Evolutionary conservation across 2,329 filamentous ascomycete genomes (phyloP), one percentile per base, ranked within the genome.

Genomic region (Berkeleyomyces basicola): DNA sequence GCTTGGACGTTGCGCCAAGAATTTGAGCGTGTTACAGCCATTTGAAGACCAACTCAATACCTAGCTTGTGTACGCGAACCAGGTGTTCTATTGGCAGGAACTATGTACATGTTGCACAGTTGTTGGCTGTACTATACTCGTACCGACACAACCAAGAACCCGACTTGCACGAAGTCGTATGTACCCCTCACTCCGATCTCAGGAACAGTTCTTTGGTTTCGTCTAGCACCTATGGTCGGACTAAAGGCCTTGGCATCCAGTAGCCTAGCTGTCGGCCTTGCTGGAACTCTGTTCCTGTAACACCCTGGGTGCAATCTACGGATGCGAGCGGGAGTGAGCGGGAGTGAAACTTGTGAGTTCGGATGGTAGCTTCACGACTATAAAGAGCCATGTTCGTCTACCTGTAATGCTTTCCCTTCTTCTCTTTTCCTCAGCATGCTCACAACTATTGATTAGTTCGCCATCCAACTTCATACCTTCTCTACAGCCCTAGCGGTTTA

Each of bases 401-500:
- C 58, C 10, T 31, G 4, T 47, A n/a, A n/a, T 16, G 4, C 16
- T 16, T 7, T 11, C 10, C n/a, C 2, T n/a, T 40, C 2, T 37
- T 7, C n/a, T 49, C 16, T 58, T 60, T 16, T 49, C 14, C 14
- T 60, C 57, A 44, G 1, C 57, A 44, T 0, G 31, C 43, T 44
- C 58, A 49, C 43, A 9, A 49, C 40, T 44, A 59, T 59, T 44
- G 46, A 36, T 47, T 53, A 33, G 16, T 36, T 55, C 60, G n/a
- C 60, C 33, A 14, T 46, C 49, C 46, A 61, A 61, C 39, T n/a
- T 16, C 47, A 43, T 40, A n/a, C 9, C 16, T 44, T 42, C 40
- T n/a, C 37, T 49, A 39, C 60, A 61, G 49, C 47, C 60, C 60
- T 44, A 57, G 60, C 7, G 60, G 60, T 55, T 51, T 46, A 31